These are phyloP conservation scores for Dothidotthia symphoricarpi DNA, from an alignment of 2,329 filamentous ascomycete genomes.

Conservation along the genomic window DNA sequence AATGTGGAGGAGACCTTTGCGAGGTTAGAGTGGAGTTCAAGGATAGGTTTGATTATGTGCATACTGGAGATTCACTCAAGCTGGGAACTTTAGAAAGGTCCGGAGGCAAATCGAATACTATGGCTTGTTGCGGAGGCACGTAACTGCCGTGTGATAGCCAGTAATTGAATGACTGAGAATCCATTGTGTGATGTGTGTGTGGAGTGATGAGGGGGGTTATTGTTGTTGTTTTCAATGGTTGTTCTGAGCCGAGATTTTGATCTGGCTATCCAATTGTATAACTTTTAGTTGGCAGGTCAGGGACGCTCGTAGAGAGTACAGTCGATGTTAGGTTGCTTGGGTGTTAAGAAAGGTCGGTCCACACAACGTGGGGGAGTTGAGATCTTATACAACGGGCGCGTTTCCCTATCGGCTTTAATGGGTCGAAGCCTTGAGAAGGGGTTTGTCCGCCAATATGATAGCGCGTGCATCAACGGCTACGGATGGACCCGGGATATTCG, in stretches of 20 bases:
- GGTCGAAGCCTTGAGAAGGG: slow-evolving; percentile 24
- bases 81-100: slow-evolving; percentile 41
- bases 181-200: slow-evolving; percentile 24
- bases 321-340: slow-evolving; percentile 21
- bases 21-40: slow-evolving; percentile 7
- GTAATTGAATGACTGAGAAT: slow-evolving; percentile 39
- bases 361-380: slow-evolving; percentile 33
- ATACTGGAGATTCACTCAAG: slow-evolving; percentile 41
- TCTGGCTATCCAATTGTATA: background rate
- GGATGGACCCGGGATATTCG: slow-evolving; percentile 16
- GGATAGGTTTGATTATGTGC: slow-evolving; percentile 8
- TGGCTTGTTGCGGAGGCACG: slow-evolving; percentile 32
- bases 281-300: background rate
- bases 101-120: slow-evolving; percentile 35
- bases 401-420: slow-evolving; percentile 22
- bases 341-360: slow-evolving; percentile 24
- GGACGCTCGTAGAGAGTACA: background rate
- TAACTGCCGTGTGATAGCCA: slow-evolving; percentile 40
- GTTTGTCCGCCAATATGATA: slow-evolving; percentile 14
- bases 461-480: slow-evolving; percentile 25
- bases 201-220: background rate
- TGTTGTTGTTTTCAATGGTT: slow-evolving; percentile 1
- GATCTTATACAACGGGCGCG: slow-evolving; percentile 35
- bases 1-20: slow-evolving; percentile 38
- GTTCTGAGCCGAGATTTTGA: background rate